Conservation (phyloP, 2,329 filamentous ascomycete species). For the Colletotrichum tanaceti region DNA sequence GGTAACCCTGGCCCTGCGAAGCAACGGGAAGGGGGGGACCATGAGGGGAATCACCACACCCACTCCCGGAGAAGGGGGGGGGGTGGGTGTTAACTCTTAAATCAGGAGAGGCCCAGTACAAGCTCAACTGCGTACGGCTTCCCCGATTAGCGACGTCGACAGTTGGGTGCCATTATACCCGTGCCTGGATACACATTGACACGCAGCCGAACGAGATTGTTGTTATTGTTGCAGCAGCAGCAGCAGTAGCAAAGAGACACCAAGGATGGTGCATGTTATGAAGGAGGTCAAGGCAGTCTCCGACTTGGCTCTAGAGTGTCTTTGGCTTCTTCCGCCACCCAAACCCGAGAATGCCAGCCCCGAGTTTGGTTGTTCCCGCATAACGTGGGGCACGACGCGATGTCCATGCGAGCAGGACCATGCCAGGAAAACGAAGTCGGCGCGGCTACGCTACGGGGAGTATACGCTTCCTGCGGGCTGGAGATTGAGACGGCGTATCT, state of each 20-base stretch:
- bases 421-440: slow-evolving; percentile 6
- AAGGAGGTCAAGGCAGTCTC: neutral
- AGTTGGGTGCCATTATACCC: neutral
- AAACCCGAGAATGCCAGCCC: slow-evolving; percentile 17
- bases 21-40: slow-evolving; percentile 14
- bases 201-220: neutral
- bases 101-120: neutral
- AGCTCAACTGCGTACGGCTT: slow-evolving; percentile 11
- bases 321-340: neutral
- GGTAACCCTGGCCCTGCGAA: slow-evolving; percentile 26
- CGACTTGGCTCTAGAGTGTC: neutral
- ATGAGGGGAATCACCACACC: slow-evolving; percentile 9
- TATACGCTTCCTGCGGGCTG: neutral
- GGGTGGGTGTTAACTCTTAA: too few relatives aligned
- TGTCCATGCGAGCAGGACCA: slow-evolving; percentile 18
- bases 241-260: too few relatives aligned
- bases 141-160: neutral
- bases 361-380: slow-evolving; percentile 33
- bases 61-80: neutral
- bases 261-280: neutral
- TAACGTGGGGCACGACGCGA: slow-evolving; percentile 31
- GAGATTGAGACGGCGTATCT: slow-evolving; percentile 34
- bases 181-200: neutral
- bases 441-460: neutral
- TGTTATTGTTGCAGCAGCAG: too few relatives aligned